Evolutionary conservation across 345 rosid genomes (phyloP).

Genomic region (Euphorbia lathyris): DNA sequence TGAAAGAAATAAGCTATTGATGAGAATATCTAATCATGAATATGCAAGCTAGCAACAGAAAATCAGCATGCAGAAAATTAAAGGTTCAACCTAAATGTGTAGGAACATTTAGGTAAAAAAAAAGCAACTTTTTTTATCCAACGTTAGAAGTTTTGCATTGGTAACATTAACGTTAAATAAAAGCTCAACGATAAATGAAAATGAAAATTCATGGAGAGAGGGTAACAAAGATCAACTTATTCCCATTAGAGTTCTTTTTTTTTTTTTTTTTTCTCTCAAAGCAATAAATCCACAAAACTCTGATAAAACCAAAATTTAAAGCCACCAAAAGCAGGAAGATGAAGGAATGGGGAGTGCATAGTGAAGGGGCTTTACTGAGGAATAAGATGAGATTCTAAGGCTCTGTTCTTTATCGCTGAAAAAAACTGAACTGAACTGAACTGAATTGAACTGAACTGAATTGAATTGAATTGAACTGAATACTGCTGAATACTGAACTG

Average conservation of each 20-base stretch:
- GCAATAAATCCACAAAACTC: too few relatives aligned
- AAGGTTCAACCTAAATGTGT: background rate
- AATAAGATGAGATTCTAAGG: background rate
- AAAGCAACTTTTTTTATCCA: background rate
- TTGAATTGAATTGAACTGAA: too few relatives aligned
- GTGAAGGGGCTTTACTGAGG: background rate
- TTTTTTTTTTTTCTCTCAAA: too few relatives aligned
- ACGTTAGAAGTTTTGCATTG: background rate
- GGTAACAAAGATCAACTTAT: too few relatives aligned
- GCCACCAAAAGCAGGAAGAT: background rate
- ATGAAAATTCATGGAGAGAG: too few relatives aligned
- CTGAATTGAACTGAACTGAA: too few relatives aligned
- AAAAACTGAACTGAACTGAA: too few relatives aligned
- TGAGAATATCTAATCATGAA: background rate
- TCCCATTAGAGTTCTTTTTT: too few relatives aligned
- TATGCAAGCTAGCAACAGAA: background rate
- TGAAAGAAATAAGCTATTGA: background rate
- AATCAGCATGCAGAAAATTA: background rate
- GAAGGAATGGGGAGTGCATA: constrained; percentile 1
- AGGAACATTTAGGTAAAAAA: background rate
- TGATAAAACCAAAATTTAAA: too few relatives aligned
- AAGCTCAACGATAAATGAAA: background rate
- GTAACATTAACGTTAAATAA: background rate
- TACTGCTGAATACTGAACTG: too few relatives aligned
- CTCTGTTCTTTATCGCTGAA: too few relatives aligned